These are phyloP conservation scores for Marasmius tenuissimus DNA, from an alignment of 1,284 basidiomycete species.

Conservation along the genomic window DNA sequence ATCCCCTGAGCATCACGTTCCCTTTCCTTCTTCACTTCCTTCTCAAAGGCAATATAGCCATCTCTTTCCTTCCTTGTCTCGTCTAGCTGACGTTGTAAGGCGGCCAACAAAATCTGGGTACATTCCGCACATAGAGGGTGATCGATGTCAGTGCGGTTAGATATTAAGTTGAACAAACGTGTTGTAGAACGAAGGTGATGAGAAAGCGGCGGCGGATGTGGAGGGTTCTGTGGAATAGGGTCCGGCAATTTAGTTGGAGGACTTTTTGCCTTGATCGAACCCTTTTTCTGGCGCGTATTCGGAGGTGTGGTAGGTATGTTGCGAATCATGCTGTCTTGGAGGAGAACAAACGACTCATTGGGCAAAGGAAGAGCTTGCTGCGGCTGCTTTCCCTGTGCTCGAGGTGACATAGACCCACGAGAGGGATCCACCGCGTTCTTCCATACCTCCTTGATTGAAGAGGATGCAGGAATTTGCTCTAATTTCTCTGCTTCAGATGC, in stretches of 20 bases:
- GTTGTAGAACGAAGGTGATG: constrained; percentile 75
- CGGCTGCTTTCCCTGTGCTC: constrained; percentile 55
- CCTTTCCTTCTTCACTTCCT: constrained; percentile 75
- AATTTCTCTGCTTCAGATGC: constrained; percentile 55
- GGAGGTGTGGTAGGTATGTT: constrained; percentile 52
- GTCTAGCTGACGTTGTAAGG: constrained; percentile 82
- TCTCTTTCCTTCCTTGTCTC: constrained; percentile 91
- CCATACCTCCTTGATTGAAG: constrained; percentile 62
- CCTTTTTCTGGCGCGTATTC: constrained; percentile 40
- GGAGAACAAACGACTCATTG: constrained; percentile 86
- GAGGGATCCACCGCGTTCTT: constrained; percentile 44
- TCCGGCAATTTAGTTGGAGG: constrained; percentile 20
- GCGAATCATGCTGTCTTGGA: constrained; percentile 78
- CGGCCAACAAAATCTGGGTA: constrained; percentile 78
- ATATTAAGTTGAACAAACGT: constrained; percentile 78
- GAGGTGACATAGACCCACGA: constrained; percentile 38
- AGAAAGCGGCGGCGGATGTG: constrained; percentile 72
- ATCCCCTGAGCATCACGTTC: constrained; percentile 63
- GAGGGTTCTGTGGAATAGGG: constrained; percentile 22
- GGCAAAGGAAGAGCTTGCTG: constrained; percentile 54
- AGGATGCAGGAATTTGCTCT: constrained; percentile 53
- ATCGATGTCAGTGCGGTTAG: constrained; percentile 81
- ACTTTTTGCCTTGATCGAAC: constrained; percentile 31
- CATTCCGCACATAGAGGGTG: constrained; percentile 97
- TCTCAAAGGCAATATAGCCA: constrained; percentile 90